Conservation (phyloP, 495 filamentous ascomycete genomes). For the Ramalina peruviana region DNA sequence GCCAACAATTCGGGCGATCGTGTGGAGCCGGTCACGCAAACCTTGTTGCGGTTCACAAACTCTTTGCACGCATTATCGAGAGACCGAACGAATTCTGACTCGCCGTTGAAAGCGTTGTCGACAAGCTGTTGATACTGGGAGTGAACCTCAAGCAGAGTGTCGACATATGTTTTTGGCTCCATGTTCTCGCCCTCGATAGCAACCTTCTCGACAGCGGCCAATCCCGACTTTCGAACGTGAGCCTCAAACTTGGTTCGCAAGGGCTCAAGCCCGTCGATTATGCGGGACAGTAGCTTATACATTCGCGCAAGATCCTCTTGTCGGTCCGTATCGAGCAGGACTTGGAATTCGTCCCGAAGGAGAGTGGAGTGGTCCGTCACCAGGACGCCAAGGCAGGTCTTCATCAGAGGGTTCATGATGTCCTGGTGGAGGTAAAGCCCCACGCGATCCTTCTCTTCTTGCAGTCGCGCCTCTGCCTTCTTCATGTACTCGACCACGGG, state of each 20-base stretch:
- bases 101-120: slow-evolving; percentile 82
- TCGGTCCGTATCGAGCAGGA: slow-evolving; percentile 85
- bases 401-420: slow-evolving; percentile 70
- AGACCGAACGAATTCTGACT: slow-evolving; percentile 93
- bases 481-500: slow-evolving; percentile 99
- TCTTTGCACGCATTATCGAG: slow-evolving; percentile 95
- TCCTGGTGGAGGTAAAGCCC: slow-evolving; percentile 83
- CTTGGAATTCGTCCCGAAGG: slow-evolving; percentile 90
- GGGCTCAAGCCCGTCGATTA: slow-evolving; percentile 85
- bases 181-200: slow-evolving; percentile 77
- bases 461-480: slow-evolving; percentile 85
- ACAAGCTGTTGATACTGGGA: slow-evolving; percentile 85
- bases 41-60: slow-evolving; percentile 92
- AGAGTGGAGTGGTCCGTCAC: slow-evolving; percentile 75
- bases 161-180: slow-evolving; percentile 93
- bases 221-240: slow-evolving; percentile 79
- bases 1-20: slow-evolving; percentile 89
- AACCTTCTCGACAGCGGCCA: slow-evolving; percentile 81
- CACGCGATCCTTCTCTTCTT: slow-evolving; percentile 90
- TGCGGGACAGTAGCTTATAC: slow-evolving; percentile 84
- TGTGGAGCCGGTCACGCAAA: slow-evolving; percentile 83
- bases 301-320: slow-evolving; percentile 91
- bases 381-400: slow-evolving; percentile 74
- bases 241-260: slow-evolving; percentile 78
- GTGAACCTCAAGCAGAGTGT: slow-evolving; percentile 87